Evolutionary conservation across 2,329 filamentous ascomycete species (phyloP), one percentile per base, ranked within the genome.

Genomic region (Pseudogymnoascus destructans): DNA sequence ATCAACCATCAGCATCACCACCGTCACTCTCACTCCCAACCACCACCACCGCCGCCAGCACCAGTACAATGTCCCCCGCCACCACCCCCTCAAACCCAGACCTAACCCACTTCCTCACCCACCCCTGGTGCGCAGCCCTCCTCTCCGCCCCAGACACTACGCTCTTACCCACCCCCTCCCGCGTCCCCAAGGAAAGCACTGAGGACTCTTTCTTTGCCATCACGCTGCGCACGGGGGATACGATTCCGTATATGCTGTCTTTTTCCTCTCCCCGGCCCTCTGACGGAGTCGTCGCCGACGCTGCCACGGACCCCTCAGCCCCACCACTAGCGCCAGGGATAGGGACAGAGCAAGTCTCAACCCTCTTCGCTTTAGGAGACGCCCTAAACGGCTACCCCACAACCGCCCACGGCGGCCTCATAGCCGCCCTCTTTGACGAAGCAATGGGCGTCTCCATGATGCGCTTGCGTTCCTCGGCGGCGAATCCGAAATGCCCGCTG

Each of bases 161-260:
- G 25, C 67, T 72, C n/a, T 67, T 67, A 15, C 69, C 71, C 7
- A 72, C 71, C 5, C 68, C 66, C 19, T 71, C 71, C 21, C 73
- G 77, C 5, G 46, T 40, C 1, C 66, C 68, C 3, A 76, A 77
- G 58, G 36, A 64, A 0, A 62, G 59, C 55, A 67, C 65, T n/a
- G 76, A 79, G 64, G 78, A 84, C 67, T 70, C 73, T 2, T 73
- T 83, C 55, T 73, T 80, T 64, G 74, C 76, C 2, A 71, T 74
- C 35, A 81, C 79, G 0, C 71, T 85, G 54, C 74, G 76, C 57
- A 75, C 76, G 1, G 62, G 69, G 1, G 70, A 72, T 19, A 80
- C 79, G 3, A 74, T 85, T 57, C 64, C 21, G 13, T 27, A 10
- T 6, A 49, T 49, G 42, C 6, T 49, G 0, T 49, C 40, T 3